These are phyloP conservation scores for Botrytis porri DNA, from an alignment of 2,329 filamentous ascomycete species.

Conservation along the genomic window DNA sequence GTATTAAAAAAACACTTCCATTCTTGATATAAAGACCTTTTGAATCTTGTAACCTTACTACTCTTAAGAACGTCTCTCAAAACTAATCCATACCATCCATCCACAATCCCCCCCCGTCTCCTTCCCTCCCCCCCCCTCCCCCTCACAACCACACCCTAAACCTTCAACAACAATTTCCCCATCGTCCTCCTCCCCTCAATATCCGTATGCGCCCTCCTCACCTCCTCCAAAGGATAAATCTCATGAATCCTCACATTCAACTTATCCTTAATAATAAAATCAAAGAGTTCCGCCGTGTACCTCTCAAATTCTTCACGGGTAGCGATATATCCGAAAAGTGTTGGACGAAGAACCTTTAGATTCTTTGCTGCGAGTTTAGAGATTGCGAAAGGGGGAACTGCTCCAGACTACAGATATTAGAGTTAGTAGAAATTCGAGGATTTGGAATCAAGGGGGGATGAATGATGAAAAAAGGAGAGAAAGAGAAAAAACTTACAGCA, in stretches of 20 bases:
- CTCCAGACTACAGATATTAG: constrained; percentile 22
- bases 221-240: constrained; percentile 71
- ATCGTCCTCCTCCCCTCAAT: constrained; percentile 79
- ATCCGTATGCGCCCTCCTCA: constrained; percentile 69
- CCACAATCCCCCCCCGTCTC: too few relatives aligned
- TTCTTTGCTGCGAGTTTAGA: constrained; percentile 68
- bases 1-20: background rate
- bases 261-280: constrained; percentile 65
- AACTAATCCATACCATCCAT: background rate
- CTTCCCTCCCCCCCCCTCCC: too few relatives aligned
- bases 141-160: constrained; percentile 37
- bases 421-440: background rate
- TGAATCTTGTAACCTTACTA: background rate
- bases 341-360: constrained; percentile 70
- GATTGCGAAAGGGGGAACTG: constrained; percentile 65
- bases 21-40: rapidly evolving
- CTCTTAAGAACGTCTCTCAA: background rate
- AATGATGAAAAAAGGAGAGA: too few relatives aligned
- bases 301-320: constrained; percentile 68
- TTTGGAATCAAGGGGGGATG: background rate
- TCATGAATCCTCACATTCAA: constrained; percentile 73
- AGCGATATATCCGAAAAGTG: constrained; percentile 66
- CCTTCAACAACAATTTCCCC: constrained; percentile 75
- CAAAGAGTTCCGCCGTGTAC: constrained; percentile 71
- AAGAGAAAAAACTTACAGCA: constrained; percentile 52